Base-by-base conservation (phyloP, 805 yeast species). In the Ogataea salicorniae region DNA sequence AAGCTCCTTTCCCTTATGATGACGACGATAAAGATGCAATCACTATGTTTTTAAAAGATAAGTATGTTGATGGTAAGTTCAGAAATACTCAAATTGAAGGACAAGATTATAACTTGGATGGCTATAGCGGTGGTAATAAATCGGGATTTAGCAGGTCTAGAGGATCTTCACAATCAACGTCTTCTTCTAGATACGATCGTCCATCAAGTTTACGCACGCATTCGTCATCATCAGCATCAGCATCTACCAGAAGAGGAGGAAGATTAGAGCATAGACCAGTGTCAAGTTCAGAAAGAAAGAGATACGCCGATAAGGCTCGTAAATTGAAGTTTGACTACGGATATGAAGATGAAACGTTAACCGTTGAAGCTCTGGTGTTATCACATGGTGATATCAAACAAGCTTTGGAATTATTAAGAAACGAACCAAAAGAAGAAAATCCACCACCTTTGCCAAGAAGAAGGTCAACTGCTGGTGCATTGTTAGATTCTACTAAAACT, bases 1-100 rank as follows among this genome's bases (percentile, higher is more conserved):
- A 72, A 43, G 79, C 70, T 23, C 87, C 89, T 0, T 85, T 84
- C 58, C 94, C 94, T 8, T 81, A 64, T 50, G 91, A 84, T 58
- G 89, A 80, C 20, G 92, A 85, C 55, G 90, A 81, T 58, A 84
- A 67, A 50, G 73, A 63, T 33, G 71, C 69, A 1, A 77, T 84
- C 29, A 84, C 77, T 47, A 69, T 73, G 48, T 87, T 69, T 66
- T 66, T 87, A 39, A 72, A 84, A 52, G 81, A 83, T 41, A 87
- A 87, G 61, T 87, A 87, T 63, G 66, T 84, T 20, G 56, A 66
- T n/a, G 89, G 90, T 1, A 74, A 70, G 48, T 87, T 75, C 57
- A 64, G 81, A 46, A 68, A 69, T 42, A 77, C 72, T 39, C 54
- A 59, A 7, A 61, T 70, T 41, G 64, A 63, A 13, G 55, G 58